Evolutionary conservation across 2,329 filamentous ascomycete species (phyloP), one percentile per base, ranked within the genome.

Genomic region (Thielaviopsis musarum): DNA sequence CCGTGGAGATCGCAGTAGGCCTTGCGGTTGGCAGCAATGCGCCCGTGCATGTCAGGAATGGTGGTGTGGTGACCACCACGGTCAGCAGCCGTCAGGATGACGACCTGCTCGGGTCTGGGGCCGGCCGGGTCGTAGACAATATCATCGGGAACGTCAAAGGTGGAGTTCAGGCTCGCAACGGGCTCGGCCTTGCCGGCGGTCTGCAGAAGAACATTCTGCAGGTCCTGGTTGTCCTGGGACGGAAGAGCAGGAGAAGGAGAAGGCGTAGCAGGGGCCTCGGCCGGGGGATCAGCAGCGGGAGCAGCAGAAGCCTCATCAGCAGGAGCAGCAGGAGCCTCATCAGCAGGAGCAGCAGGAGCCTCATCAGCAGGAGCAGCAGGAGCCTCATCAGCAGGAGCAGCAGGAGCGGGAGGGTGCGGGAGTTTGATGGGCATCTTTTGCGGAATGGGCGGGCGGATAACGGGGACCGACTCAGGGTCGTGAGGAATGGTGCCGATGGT

Each of bases 11-110:
- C 57, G 21, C 57, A 59, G 52, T 59, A 62, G n/a, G 60, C 57
- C 57, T 59, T 53, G 26, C 60, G 60, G 54, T 62, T 62, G 17
- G 54, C 53, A 26, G 60, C 60, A 54, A 57, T 54, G 17, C 57
- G 57, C 38, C 57, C 60, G 30, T 62, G 60, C 54, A 62, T 59
- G n/a, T 62, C 49, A n/a, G 54, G 51, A n/a, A 62, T 62, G 41
- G 38, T 52, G 38, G 52, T 54, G 34, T 62, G 60, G 54, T 62
- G 60, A 21, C 60, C 60, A 48, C 60, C 60, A 28, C 49, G 49
- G n/a, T 62, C 60, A 48, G 60, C 60, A 38, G 60, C 57, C 17
- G 60, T 62, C 28, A 62, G 22, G 13, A 62, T 41, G 22, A 62
- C 57, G 19, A 62, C 57, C 54, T 62, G 57, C 3, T 59, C 57